These are phyloP conservation scores for Melianthus villosus DNA, from an alignment of 441 rosid genomes.

Conservation along the genomic window DNA sequence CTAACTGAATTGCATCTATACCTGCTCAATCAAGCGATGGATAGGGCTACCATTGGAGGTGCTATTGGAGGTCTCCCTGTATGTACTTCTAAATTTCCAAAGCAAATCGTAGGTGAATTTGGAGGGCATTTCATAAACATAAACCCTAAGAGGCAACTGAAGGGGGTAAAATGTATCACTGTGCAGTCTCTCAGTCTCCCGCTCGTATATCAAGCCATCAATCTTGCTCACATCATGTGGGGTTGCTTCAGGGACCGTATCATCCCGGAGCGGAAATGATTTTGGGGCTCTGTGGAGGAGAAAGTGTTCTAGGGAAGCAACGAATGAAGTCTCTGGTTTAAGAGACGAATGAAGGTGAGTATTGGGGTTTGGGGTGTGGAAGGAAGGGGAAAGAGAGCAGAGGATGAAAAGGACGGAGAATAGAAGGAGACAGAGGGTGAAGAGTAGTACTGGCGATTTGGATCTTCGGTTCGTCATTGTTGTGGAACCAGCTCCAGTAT, in stretches of 20 bases:
- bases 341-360: neutral
- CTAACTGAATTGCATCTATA: neutral
- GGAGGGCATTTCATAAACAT: conserved; percentile 78
- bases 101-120: conserved; percentile 80
- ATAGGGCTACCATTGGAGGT: conserved; percentile 96
- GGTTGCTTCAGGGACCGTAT: conserved; percentile 15
- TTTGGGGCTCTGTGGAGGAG: conserved; percentile 18
- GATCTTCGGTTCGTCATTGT: conserved; percentile 13
- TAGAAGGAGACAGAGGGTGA: conserved; percentile 20
- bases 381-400: conserved; percentile 13
- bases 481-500: too few species aligned
- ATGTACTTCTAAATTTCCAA: conserved; percentile 49
- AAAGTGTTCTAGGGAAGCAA: conserved; percentile 46
- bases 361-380: neutral
- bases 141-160: conserved; percentile 49
- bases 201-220: conserved; percentile 25
- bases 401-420: conserved; percentile 17
- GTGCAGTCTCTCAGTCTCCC: conserved; percentile 28
- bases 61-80: conserved; percentile 53
- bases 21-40: conserved; percentile 91
- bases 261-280: conserved; percentile 18
- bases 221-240: conserved; percentile 23
- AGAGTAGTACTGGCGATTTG: conserved; percentile 28
- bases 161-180: conserved; percentile 34
- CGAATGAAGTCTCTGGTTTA: conserved; percentile 47